phyloP scores from a whole-genome alignment of 2,329 filamentous ascomycete genomes.

The Chrysoporthe deuterocubensis region DNA sequence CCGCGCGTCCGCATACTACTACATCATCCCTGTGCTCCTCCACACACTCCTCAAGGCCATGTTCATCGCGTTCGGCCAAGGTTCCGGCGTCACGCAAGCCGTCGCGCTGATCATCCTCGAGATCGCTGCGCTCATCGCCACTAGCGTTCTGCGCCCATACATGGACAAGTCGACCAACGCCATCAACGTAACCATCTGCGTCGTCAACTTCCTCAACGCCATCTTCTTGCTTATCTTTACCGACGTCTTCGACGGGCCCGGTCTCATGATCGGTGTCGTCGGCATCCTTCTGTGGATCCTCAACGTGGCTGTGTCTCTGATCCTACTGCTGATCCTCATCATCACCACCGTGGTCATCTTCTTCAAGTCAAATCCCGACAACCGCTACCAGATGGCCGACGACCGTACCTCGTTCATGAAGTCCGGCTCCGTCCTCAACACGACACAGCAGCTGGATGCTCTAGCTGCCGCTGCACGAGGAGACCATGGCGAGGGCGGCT shows the following conservation, averaged over 20 bases:
- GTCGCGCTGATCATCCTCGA: conserved; percentile 79
- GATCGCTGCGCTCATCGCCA: conserved; percentile 69
- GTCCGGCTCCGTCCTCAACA: conserved; percentile 73
- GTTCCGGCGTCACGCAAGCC: conserved; percentile 69
- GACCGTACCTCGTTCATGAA: conserved; percentile 91
- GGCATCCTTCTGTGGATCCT: conserved; percentile 82
- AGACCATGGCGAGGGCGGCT: conserved; percentile 62
- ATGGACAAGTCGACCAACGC: conserved; percentile 95
- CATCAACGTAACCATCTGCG: conserved; percentile 85
- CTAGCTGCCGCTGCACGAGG: conserved; percentile 81
- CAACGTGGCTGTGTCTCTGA: conserved; percentile 77
- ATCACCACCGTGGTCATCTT: conserved; percentile 68
- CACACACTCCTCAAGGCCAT: conserved; percentile 80
- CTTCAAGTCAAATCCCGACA: conserved; percentile 84
- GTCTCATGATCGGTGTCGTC: conserved; percentile 79
- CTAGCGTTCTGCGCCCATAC: conserved; percentile 80
- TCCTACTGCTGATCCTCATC: conserved; percentile 78
- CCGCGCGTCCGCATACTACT: conserved; percentile 87
- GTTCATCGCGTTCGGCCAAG: conserved; percentile 78
- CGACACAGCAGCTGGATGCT: conserved; percentile 79
- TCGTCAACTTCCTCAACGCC: conserved; percentile 80
- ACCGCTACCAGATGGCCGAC: conserved; percentile 86
- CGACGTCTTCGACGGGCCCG: conserved; percentile 77
- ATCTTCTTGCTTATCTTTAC: conserved; percentile 83
- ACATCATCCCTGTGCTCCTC: conserved; percentile 73